Percentiles rank a stretch among this genome's conserved stretches.
phyloP scores from a whole-genome alignment of 768 basidiomycete species.

The Pleurotus tuoliensis region DNA sequence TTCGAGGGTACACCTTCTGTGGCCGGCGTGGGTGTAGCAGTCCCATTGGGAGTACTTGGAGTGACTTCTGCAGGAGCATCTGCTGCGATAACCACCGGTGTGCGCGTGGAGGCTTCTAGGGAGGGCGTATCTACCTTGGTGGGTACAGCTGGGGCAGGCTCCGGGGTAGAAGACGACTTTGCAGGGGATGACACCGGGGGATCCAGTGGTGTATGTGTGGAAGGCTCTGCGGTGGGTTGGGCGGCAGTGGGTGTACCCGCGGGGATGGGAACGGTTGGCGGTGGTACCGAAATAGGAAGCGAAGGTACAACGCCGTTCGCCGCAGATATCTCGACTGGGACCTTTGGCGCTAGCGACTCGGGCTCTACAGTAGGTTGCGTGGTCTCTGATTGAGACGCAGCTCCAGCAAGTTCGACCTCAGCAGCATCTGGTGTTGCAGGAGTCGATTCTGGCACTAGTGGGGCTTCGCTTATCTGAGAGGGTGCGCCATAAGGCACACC shows the following conservation, averaged over 20 bases:
- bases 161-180: constrained; percentile 10
- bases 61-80: constrained; percentile 2
- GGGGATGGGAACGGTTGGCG: not conserved
- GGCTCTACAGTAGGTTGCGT: not conserved
- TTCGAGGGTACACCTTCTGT: too few relatives aligned
- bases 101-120: constrained; percentile 16
- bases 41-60: not conserved
- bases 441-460: not conserved
- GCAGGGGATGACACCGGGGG: constrained; percentile 1
- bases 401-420: not conserved
- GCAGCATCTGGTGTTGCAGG: not conserved
- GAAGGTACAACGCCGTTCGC: constrained; percentile 30
- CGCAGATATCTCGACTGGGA: constrained; percentile 35
- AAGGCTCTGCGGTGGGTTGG: constrained; percentile 8
- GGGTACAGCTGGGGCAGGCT: not conserved
- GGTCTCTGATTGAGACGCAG: not conserved
- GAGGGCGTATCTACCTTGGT: constrained; percentile 3
- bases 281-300: constrained; percentile 5
- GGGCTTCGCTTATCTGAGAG: not conserved
- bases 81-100: constrained; percentile 9
- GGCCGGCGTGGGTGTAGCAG: not conserved
- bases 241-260: constrained; percentile 2
- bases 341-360: constrained; percentile 23
- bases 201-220: constrained; percentile 17
- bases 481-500: not conserved